Base-by-base conservation (phyloP, 2,329 filamentous ascomycete species). In the Hypomyces perniciosus region DNA sequence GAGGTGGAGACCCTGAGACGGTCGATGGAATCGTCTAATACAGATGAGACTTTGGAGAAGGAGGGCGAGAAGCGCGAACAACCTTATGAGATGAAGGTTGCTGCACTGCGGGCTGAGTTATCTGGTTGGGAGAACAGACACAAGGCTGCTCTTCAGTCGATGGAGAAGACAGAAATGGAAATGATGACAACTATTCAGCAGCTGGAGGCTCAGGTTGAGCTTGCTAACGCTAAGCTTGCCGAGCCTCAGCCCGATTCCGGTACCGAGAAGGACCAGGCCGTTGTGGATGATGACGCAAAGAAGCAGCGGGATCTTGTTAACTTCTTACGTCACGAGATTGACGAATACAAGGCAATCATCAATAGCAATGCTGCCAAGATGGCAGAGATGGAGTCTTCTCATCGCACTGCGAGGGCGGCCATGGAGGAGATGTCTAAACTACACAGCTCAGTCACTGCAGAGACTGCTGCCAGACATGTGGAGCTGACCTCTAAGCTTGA, bases 321-420 rank as follows among this genome's bases (percentile, higher is more conserved):
- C 34, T 75, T 74, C 41, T 70, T 96, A 39, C 86, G 87, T 55
- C 77, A 71, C 53, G 85, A 95, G 64, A 85, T 96, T 48, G 83
- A 91, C 46, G 84, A 90, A 63, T 90, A 95, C 70, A 91, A 88
- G 70, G 72, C 78, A 4, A 80, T 87, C 35, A 85, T 95, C 59
- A 78, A 79, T 56, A 77, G 74, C 57, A 88, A 91, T 60, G 75
- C 83, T 9, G 65, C 78, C 37, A 88, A 84, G 60, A 83, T 96
- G 30, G 76, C 83, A 3, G 80, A 87, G 57, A 76, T 96, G 10
- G 90, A 96, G 67, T 72, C 84, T 56, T 80, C 85, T 4, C 86
- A 95, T 63, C 68, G 78, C 31, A 76, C 78, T 28, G 80, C 86
- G 46, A 80, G 83, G 60, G 70, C 78, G 43, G 80, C 92, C 60